Conservation (phyloP, 495 filamentous ascomycete genomes). For the Aspergillus cavernicola region DNA sequence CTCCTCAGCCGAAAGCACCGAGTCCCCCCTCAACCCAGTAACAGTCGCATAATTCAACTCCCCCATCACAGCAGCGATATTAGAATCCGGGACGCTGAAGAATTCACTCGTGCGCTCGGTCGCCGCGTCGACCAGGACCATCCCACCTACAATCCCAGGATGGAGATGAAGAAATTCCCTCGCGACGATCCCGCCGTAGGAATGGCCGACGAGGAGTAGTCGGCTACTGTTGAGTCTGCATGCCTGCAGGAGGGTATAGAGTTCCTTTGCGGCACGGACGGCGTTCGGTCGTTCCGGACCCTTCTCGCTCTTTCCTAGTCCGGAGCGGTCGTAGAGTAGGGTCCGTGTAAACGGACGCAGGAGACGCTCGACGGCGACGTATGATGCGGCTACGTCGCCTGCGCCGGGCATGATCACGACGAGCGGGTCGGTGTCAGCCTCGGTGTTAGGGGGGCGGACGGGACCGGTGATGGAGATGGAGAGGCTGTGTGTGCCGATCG, state of each 20-base stretch:
- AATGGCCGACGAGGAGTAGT: slow-evolving; percentile 47
- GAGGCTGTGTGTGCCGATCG: slow-evolving; percentile 36
- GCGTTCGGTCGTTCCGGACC: neutral
- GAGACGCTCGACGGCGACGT: slow-evolving; percentile 33
- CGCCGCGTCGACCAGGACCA: slow-evolving; percentile 39
- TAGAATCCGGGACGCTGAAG: slow-evolving; percentile 28
- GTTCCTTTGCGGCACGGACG: slow-evolving; percentile 23
- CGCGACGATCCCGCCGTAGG: slow-evolving; percentile 50
- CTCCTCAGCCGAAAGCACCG: slow-evolving; percentile 29
- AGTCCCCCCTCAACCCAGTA: slow-evolving; percentile 26
- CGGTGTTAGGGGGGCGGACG: slow-evolving; percentile 4
- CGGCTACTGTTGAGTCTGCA: slow-evolving; percentile 28
- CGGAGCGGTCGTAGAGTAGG: slow-evolving; percentile 42
- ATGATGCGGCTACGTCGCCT: slow-evolving; percentile 41
- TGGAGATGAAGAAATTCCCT: slow-evolving; percentile 42
- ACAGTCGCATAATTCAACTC: slow-evolving; percentile 29
- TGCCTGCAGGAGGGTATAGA: slow-evolving; percentile 28
- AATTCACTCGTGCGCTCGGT: slow-evolving; percentile 34
- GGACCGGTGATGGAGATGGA: slow-evolving; percentile 27
- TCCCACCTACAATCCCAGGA: slow-evolving; percentile 27
- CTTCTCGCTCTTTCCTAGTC: slow-evolving; percentile 34
- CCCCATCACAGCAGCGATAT: slow-evolving; percentile 30
- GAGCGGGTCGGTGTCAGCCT: slow-evolving; percentile 31
- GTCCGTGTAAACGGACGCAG: slow-evolving; percentile 28
- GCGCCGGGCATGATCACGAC: slow-evolving; percentile 45